phyloP scores from a whole-genome alignment of 345 rosid species.

The Alliaria petiolata region DNA sequence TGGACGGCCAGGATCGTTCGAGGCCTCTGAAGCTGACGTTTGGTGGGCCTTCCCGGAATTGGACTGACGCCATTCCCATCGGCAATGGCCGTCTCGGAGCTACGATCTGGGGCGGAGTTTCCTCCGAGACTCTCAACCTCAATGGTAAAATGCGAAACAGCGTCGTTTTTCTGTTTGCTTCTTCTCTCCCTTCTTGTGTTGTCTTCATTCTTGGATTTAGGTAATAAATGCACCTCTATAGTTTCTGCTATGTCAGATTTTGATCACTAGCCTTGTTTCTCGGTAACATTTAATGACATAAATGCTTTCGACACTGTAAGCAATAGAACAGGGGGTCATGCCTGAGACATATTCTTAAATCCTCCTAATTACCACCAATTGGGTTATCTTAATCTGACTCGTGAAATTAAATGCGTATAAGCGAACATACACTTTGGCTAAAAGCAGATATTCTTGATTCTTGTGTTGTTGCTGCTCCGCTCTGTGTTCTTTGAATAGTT shows the following conservation, averaged over 20 bases:
- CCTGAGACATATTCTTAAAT: not conserved
- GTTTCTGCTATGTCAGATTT: constrained; percentile 6
- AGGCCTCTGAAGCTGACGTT: constrained; percentile 61
- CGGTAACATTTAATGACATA: not conserved
- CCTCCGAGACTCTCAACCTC: constrained; percentile 67
- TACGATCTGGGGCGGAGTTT: constrained; percentile 86
- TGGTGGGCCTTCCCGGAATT: constrained; percentile 61
- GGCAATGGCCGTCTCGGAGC: constrained; percentile 95
- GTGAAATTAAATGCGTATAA: not conserved
- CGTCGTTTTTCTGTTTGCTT: not conserved
- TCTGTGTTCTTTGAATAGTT: not conserved
- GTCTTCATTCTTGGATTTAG: not conserved
- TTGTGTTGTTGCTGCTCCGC: not conserved
- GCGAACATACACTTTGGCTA: not conserved
- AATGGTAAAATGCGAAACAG: constrained; percentile 46
- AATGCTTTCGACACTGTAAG: not conserved
- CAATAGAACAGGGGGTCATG: not conserved
- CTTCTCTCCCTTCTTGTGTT: not conserved
- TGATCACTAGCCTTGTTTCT: not conserved
- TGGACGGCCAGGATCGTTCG: constrained; percentile 31
- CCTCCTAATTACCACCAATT: not conserved
- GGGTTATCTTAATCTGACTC: not conserved
- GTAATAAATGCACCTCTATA: constrained; percentile 12
- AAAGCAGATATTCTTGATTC: not conserved
- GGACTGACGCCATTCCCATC: constrained; percentile 85